Evolutionary conservation across 2,329 filamentous ascomycete genomes (phyloP).

Genomic region (Penicillium sp.): DNA sequence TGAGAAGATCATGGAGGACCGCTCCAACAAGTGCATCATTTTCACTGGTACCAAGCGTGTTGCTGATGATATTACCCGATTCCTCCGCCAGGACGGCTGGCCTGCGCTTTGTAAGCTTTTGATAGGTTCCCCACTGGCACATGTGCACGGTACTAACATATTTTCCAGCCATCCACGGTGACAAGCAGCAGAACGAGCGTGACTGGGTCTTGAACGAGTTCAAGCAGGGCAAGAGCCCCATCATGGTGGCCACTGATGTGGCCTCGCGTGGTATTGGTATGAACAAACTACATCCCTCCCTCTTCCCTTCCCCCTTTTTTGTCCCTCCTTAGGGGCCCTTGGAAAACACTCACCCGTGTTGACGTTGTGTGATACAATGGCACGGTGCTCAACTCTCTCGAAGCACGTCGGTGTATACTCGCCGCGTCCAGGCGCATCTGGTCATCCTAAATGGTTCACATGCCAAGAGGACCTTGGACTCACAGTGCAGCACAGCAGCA

Average conservation of each 20-base stretch:
- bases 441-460: constrained; percentile 67
- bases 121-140: neutral
- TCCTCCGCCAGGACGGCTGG: constrained; percentile 96
- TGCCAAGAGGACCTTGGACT: constrained; percentile 79
- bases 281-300: constrained; percentile 55
- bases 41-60: constrained; percentile 84
- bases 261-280: constrained; percentile 99
- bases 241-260: constrained; percentile 99
- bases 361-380: constrained; percentile 52
- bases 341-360: constrained; percentile 40
- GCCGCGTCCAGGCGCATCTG: constrained; percentile 80
- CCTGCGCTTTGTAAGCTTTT: constrained; percentile 74
- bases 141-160: constrained; percentile 31
- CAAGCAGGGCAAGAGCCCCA: constrained; percentile 97
- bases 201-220: constrained; percentile 99
- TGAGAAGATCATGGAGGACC: constrained; percentile 95
- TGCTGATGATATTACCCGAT: constrained; percentile 93
- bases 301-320: constrained; percentile 26
- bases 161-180: constrained; percentile 77
- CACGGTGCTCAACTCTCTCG: constrained; percentile 80
- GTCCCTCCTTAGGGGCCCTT: constrained; percentile 24
- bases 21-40: constrained; percentile 87
- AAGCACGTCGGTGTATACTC: constrained; percentile 82
- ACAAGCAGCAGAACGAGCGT: constrained; percentile 99
- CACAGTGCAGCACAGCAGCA: constrained; percentile 61